phyloP scores from a whole-genome alignment of 148 eudicot genomes.

The Rhododendron mucronatum region DNA sequence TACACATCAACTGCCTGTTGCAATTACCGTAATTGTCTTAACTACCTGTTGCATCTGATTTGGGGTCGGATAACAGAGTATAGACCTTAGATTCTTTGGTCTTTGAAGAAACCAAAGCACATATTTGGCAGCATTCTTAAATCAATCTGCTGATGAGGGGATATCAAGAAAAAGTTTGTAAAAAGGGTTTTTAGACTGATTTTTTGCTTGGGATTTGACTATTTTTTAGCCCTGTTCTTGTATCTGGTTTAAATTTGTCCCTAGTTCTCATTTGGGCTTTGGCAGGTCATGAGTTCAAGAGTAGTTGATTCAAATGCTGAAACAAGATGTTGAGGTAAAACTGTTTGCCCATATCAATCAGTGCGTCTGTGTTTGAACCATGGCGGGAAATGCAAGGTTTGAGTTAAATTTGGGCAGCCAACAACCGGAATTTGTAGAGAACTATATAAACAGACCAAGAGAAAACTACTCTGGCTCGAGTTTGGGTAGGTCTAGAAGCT shows the following conservation, averaged over 20 bases:
- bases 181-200: not conserved
- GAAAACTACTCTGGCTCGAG: not conserved
- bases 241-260: not conserved
- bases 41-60: not conserved
- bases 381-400: not conserved
- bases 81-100: too few species aligned
- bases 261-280: not conserved
- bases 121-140: not conserved
- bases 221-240: not conserved
- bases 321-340: not conserved
- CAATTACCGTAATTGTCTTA: not conserved
- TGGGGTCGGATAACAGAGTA: not conserved
- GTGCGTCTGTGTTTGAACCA: not conserved
- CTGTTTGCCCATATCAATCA: not conserved
- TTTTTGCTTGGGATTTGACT: not conserved
- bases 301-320: not conserved
- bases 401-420: not conserved
- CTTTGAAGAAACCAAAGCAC: not conserved
- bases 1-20: not conserved
- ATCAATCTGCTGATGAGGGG: not conserved
- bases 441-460: not conserved
- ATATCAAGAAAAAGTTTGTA: not conserved
- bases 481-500: constrained; percentile 1
- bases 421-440: not conserved
- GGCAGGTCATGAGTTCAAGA: not conserved